Percentiles rank a stretch among this genome's conserved stretches.
phyloP scores from a whole-genome alignment of 306 rosid genomes.

The Fragaria nilgerrensis region DNA sequence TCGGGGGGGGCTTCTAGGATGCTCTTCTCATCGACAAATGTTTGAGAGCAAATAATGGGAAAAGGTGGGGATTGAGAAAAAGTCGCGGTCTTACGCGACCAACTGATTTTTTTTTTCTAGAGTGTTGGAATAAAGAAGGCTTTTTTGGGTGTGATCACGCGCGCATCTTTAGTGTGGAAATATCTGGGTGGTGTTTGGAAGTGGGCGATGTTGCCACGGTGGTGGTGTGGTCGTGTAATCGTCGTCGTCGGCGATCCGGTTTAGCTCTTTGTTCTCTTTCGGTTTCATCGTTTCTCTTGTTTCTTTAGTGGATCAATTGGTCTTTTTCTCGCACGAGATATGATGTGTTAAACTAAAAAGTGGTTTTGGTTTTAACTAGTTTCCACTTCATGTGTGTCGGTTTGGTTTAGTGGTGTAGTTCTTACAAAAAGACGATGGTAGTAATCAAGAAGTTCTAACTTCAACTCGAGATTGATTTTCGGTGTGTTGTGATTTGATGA shows the following conservation, averaged over 20 bases:
- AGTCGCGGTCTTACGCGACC: not conserved
- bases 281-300: not conserved
- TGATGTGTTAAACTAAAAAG: not conserved
- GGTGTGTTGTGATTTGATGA: no score
- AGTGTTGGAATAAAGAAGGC: not conserved
- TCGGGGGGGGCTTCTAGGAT: not conserved
- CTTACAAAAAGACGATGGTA: no score
- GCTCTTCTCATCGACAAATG: not conserved
- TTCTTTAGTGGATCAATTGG: not conserved
- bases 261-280: not conserved
- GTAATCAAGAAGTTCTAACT: no score
- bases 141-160: not conserved
- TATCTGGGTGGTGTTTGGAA: not conserved
- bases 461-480: no score
- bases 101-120: not conserved
- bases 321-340: no score
- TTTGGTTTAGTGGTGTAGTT: no score
- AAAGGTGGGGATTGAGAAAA: not conserved
- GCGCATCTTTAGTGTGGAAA: not conserved
- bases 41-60: not conserved
- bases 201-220: not conserved
- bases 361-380: not conserved
- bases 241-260: not conserved
- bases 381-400: not conserved
- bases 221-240: not conserved